These are phyloP conservation scores for Wickerhamiella musiphila DNA, from an alignment of 805 yeast species.

Conservation along the genomic window DNA sequence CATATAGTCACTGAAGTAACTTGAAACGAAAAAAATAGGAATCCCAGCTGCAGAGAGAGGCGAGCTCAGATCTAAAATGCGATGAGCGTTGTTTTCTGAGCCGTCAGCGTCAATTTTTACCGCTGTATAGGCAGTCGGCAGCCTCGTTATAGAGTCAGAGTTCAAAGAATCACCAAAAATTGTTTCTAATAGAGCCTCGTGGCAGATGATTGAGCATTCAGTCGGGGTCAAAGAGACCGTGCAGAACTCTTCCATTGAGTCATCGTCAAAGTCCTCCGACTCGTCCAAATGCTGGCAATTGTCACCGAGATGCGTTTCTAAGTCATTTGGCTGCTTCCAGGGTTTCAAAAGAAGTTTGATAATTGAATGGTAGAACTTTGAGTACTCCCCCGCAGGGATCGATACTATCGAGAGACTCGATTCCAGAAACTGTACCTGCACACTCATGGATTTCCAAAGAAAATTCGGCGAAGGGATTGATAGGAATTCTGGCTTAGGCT, in stretches of 20 bases:
- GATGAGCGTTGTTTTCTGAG: conserved; percentile 29
- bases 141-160: conserved; percentile 24
- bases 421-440: conserved; percentile 6
- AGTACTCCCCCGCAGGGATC: conserved; percentile 2
- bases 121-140: conserved; percentile 31
- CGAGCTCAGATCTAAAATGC: conserved; percentile 38
- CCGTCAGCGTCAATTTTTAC: conserved; percentile 48
- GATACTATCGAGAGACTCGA: conserved; percentile 2
- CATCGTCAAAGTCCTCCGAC: conserved; percentile 9
- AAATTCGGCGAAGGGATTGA: background rate
- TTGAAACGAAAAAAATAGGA: conserved; percentile 42
- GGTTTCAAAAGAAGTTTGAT: conserved; percentile 23
- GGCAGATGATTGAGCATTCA: conserved; percentile 46
- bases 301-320: conserved; percentile 1
- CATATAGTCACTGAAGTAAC: conserved; percentile 47
- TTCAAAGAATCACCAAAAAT: conserved; percentile 27
- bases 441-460: conserved; percentile 2
- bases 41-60: conserved; percentile 42
- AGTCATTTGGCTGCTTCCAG: conserved; percentile 7
- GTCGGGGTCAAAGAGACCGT: conserved; percentile 45
- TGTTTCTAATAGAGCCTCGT: conserved; percentile 23
- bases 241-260: conserved; percentile 27
- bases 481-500: no score
- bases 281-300: background rate
- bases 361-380: conserved; percentile 24